These are phyloP conservation scores for Pythium dissotocum DNA, from an alignment of 352 stramenopile species.

Conservation along the genomic window DNA sequence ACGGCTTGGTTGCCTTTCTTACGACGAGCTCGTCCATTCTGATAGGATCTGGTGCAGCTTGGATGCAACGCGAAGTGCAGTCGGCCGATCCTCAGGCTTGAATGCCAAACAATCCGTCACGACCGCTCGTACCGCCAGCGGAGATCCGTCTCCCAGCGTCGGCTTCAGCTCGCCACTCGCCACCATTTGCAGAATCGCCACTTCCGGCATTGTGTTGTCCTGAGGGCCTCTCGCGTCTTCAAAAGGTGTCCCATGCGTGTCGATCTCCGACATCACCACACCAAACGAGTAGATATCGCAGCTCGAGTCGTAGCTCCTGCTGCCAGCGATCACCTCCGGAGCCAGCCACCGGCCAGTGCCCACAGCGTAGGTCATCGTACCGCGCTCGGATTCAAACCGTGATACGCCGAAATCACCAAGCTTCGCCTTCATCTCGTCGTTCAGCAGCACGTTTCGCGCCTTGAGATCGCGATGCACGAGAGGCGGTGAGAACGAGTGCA, in stretches of 20 bases:
- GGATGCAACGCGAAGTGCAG: conserved; percentile 21
- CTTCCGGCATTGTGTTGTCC: conserved; percentile 30
- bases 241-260: conserved; percentile 63
- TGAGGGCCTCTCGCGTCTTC: conserved; percentile 26
- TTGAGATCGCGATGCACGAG: conserved; percentile 67
- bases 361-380: conserved; percentile 43
- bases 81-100: conserved; percentile 19
- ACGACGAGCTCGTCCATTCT: background rate
- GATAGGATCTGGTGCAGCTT: conserved; percentile 9
- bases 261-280: conserved; percentile 56
- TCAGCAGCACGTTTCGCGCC: conserved; percentile 55
- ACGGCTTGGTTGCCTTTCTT: background rate
- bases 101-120: conserved; percentile 29
- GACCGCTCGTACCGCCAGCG: conserved; percentile 20
- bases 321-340: conserved; percentile 49
- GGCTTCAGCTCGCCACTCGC: conserved; percentile 25
- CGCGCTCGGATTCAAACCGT: conserved; percentile 36
- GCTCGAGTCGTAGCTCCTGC: conserved; percentile 48
- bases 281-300: conserved; percentile 57
- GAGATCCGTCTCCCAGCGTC: conserved; percentile 15
- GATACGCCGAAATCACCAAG: conserved; percentile 54
- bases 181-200: conserved; percentile 39
- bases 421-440: conserved; percentile 33
- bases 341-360: conserved; percentile 57
- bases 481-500: conserved; percentile 61